These are phyloP conservation scores for Blastobotrys peoriensis DNA, from an alignment of 805 yeast genomes.

Conservation along the genomic window DNA sequence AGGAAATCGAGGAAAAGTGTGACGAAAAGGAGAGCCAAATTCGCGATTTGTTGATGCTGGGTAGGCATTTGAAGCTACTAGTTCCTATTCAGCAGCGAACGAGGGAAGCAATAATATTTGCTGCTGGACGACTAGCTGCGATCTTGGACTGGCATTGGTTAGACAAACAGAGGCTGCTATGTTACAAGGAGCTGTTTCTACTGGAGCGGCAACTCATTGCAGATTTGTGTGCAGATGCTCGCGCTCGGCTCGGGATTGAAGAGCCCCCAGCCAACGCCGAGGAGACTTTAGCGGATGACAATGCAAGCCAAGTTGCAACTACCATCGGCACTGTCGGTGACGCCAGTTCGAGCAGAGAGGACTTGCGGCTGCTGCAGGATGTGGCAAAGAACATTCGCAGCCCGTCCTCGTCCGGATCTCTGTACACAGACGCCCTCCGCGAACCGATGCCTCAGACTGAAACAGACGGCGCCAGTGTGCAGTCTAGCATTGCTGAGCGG, in stretches of 20 bases:
- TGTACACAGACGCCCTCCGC: not conserved
- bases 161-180: slow-evolving; percentile 42
- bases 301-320: not conserved
- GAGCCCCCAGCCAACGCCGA: not conserved
- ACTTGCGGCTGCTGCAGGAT: not conserved
- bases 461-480: not conserved
- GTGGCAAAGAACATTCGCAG: not conserved
- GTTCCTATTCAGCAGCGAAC: slow-evolving; percentile 54
- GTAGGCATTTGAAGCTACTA: slow-evolving; percentile 37
- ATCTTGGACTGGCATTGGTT: slow-evolving; percentile 53
- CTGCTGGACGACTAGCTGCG: slow-evolving; percentile 44
- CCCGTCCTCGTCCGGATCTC: not conserved
- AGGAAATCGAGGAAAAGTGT: slow-evolving; percentile 32
- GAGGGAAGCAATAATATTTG: slow-evolving; percentile 40
- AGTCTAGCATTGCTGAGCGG: not conserved
- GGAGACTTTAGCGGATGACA: not conserved
- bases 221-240: slow-evolving; percentile 9
- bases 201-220: slow-evolving; percentile 24
- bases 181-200: slow-evolving; percentile 35
- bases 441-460: not conserved
- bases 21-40: slow-evolving; percentile 30
- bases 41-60: slow-evolving; percentile 32
- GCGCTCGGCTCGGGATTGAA: not conserved
- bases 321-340: no score
- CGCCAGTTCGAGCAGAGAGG: not conserved